Base-by-base conservation (phyloP, 2,329 filamentous ascomycete species). In the Teratosphaeria nubilosa region DNA sequence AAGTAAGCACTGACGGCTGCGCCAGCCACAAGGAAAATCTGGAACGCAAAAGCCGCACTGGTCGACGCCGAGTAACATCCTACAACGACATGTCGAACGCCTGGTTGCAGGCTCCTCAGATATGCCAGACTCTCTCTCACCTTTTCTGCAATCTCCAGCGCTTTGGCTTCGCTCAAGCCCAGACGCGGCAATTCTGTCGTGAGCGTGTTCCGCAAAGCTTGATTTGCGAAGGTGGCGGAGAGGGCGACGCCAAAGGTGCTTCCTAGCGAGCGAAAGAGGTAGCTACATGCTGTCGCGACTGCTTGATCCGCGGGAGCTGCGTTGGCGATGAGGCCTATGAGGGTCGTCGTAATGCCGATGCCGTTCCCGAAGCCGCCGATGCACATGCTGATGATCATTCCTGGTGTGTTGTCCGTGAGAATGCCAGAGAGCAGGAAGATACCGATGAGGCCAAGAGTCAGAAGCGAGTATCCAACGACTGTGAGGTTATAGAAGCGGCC, bases 231-330 rank as follows among this genome's bases (percentile, higher is more conserved):
- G 1, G 87, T 88, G 1, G 87, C 84, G 55, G 82, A 82, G 58
- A 89, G 75, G n/a, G 86, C 86, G 57, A 91, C 78, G 11, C 88
- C 82, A 45, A 84, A 78, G 10, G 84, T 82, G 16, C 78, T 81
- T 11, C 83, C 89, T 0, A 91, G 77, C 1, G 86, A 86, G 45
- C 88, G 84, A 77, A 92, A 92, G 25, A 92, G 82, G 72, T 92
- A 92, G 22, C 85, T 88, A 70, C 87, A 90, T 7, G 89, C 88
- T 16, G 88, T 87, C 3, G 85, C 86, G 1, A 91, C 82, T 1
- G 89, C 87, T 61, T 87, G 84, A 63, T 91, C 88, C 51, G 83
- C 78, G 2, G 78, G 76, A 1, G 81, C 75, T 0, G 86, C 82
- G 67, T 90, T 90, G 1, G 85, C 86, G 1, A 82, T 55, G 1